A percentile compares a stretch with the other conserved stretches of the same genome.
Conservation (phyloP, 2,329 filamentous ascomycete genomes). For the Arthrobotrys conoides region DNA sequence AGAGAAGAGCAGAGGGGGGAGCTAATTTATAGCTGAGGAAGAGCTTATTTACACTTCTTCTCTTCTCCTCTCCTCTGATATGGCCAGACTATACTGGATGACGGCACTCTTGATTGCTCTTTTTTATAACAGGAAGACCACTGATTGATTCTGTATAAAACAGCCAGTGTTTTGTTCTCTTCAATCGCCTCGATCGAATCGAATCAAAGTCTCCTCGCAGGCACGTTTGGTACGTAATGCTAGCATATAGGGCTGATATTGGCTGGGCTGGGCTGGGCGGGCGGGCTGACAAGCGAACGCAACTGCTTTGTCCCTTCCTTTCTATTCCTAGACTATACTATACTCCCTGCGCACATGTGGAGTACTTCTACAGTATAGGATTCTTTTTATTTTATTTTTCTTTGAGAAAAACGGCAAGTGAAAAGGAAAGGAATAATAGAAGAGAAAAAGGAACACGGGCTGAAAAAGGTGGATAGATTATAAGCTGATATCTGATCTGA, state of each 20-base stretch:
- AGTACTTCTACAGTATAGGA: background rate
- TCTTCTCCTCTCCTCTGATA: background rate
- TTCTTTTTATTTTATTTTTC: slow-evolving; percentile 12
- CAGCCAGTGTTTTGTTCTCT: background rate
- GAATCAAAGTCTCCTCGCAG: slow-evolving; percentile 33
- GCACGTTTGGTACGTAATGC: slow-evolving; percentile 30
- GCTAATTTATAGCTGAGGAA: slow-evolving; percentile 38
- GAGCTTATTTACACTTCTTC: slow-evolving; percentile 34
- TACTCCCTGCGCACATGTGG: background rate
- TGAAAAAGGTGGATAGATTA: background rate
- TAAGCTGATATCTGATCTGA: slow-evolving; percentile 12
- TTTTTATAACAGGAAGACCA: background rate
- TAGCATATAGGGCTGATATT: slow-evolving; percentile 8
- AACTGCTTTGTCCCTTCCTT: background rate
- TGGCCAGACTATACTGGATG: background rate
- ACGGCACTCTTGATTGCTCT: background rate
- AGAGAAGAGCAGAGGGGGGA: background rate
- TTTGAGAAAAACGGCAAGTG: background rate
- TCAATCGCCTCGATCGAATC: slow-evolving; percentile 9
- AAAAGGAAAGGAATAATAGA: slow-evolving; percentile 8
- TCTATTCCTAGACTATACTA: too few relatives aligned
- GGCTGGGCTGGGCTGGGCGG: too few relatives aligned
- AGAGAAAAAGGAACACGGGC: slow-evolving; percentile 10
- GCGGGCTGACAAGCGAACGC: slow-evolving; percentile 21
- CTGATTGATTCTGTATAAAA: background rate